Evolutionary conservation across 164 flowering plant species (phyloP).

Genomic region (Annona squamosa): DNA sequence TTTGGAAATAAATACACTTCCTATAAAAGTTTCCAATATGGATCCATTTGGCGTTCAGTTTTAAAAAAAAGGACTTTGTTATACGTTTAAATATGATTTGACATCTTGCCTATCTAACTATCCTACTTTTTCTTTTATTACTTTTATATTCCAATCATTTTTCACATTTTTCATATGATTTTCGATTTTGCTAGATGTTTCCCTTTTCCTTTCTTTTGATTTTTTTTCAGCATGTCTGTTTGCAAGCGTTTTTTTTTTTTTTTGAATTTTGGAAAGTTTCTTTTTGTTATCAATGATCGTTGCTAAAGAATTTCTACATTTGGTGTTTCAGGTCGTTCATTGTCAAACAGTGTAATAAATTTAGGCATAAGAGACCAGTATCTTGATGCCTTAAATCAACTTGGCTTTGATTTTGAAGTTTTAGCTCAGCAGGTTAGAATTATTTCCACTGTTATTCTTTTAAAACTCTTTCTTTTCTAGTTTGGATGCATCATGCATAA

Average conservation of each 20-base stretch:
- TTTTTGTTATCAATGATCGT: background rate
- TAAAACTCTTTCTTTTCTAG: background rate
- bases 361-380: constrained; percentile 43
- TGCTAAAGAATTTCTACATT: background rate
- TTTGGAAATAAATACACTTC: too few species aligned
- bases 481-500: background rate
- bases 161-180: too few species aligned
- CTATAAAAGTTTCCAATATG: too few species aligned
- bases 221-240: background rate
- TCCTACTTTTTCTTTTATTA: too few species aligned
- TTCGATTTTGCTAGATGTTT: too few species aligned
- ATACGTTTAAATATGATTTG: too few species aligned
- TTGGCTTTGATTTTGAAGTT: constrained; percentile 50
- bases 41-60: too few species aligned
- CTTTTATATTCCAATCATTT: too few species aligned
- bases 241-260: background rate
- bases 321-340: constrained; percentile 39
- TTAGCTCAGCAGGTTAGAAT: constrained; percentile 46
- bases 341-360: constrained; percentile 47
- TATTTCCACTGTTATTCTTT: background rate
- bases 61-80: too few species aligned
- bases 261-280: background rate
- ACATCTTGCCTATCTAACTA: too few species aligned
- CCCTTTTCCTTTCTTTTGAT: too few species aligned
- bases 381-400: constrained; percentile 46